These are phyloP conservation scores for Amylostereum chailletii DNA, from an alignment of 1,284 basidiomycete genomes.

Conservation along the genomic window DNA sequence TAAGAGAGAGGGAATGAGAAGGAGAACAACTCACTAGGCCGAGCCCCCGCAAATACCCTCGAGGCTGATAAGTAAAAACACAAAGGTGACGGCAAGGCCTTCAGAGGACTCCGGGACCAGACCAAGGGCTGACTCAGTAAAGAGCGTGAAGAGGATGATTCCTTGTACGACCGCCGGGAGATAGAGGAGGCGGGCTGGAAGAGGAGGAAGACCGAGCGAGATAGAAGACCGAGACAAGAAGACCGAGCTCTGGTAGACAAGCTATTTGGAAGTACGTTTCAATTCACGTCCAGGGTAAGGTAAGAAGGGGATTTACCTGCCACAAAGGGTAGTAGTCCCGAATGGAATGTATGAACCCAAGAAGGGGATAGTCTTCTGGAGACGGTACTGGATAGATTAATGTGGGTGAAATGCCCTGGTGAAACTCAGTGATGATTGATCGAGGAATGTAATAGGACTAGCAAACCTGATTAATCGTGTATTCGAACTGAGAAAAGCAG, in stretches of 20 bases:
- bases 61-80: constrained; percentile 73
- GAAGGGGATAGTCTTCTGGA: constrained; percentile 44
- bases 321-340: constrained; percentile 94
- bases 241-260: constrained; percentile 87
- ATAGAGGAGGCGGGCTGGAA: constrained; percentile 66
- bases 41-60: constrained; percentile 87
- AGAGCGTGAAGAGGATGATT: constrained; percentile 48
- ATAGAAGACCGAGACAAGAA: constrained; percentile 94
- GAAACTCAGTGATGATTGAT: not conserved
- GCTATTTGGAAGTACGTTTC: constrained; percentile 26
- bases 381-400: constrained; percentile 84
- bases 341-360: constrained; percentile 77
- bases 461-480: constrained; percentile 82
- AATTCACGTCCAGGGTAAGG: not conserved
- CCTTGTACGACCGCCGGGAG: constrained; percentile 69
- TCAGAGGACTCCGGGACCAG: constrained; percentile 47
- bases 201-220: constrained; percentile 77
- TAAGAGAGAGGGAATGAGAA: not conserved
- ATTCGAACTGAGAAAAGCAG: constrained; percentile 61
- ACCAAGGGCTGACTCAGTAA: constrained; percentile 61
- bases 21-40: constrained; percentile 56
- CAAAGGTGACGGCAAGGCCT: constrained; percentile 49
- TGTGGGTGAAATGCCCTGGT: constrained; percentile 81
- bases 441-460: not conserved
- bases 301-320: constrained; percentile 44